Evolutionary conservation across 2,329 filamentous ascomycete genomes (phyloP), one percentile per base, ranked within the genome.

Genomic region (Alternaria viburni): DNA sequence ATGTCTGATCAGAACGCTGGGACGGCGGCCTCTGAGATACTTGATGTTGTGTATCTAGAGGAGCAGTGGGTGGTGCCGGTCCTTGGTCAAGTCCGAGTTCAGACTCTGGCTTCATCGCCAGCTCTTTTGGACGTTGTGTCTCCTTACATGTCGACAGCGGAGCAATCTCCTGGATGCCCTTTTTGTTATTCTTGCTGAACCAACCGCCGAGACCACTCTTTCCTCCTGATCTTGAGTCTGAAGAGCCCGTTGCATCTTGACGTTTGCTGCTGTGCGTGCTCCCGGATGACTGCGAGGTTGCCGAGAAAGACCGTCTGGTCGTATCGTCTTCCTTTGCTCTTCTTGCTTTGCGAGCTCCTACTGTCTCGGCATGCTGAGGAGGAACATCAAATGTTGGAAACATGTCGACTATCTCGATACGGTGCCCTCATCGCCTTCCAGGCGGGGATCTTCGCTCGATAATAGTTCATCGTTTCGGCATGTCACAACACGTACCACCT

Each of bases 351-450:
- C 72, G 69, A 30, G 69, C 71, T 25, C 72, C 68, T 28, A 73
- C 66, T 4, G 72, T 74, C 64, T 74, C 72, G 12, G 72, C 68
- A 50, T 74, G 71, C 46, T 66, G 64, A 13, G 71, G 69, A 51
- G 71, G 72, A 32, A 72, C 66, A 59, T 73, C 71, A 55, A 73
- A 74, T 23, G 71, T 73, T 44, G 72, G 72, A 54, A 74, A 74
- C 72, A 74, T 74, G 47, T 49, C 54, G 66, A 57, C 50, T 41
- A 55, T 46, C 54, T 60, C 49, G 54, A 61, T 61, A 36, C 25
- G 45, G 44, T 21, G 49, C 55, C 26, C 55, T 32, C 30, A 58
- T 54, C 25, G 15, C 21, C 54, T 47, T 13, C 23, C 45, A 32
- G 44, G 25, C 46, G 47, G 61, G 55, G 52, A 61, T 54, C 57